Percentiles rank a stretch among this genome's conserved stretches.
Evolutionary conservation across 805 yeast genomes (phyloP).

Genomic region (Starmerella tilneyi): DNA sequence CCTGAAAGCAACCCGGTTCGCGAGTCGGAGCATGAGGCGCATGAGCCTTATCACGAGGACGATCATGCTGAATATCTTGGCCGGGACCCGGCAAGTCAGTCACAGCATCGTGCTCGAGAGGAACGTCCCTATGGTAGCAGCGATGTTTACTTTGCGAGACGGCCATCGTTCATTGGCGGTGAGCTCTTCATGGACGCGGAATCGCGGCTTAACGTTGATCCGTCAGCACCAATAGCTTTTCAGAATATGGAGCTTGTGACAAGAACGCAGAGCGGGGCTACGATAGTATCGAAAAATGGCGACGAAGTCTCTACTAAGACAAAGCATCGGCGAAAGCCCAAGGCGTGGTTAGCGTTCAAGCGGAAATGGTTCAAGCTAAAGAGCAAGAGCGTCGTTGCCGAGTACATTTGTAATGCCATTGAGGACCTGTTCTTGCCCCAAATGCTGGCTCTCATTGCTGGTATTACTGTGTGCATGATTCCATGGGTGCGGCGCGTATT

Average conservation of each 20-base stretch:
- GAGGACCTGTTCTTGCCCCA: constrained; percentile 46
- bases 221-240: constrained; percentile 3
- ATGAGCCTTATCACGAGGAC: constrained; percentile 6
- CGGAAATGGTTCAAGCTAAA: constrained; percentile 19
- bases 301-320: too few relatives aligned
- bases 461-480: constrained; percentile 65
- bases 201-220: constrained; percentile 2
- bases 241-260: constrained; percentile 4
- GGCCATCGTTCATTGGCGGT: not conserved
- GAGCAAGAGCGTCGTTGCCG: constrained; percentile 12
- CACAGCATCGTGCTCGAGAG: constrained; percentile 1
- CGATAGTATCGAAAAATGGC: too few relatives aligned
- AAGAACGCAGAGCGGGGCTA: not conserved
- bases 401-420: constrained; percentile 37
- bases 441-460: constrained; percentile 55
- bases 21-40: constrained; percentile 3
- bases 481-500: constrained; percentile 76
- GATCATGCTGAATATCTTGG: constrained; percentile 1
- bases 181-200: constrained; percentile 7
- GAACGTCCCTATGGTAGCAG: constrained; percentile 19
- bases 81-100: not conserved
- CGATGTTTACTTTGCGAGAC: constrained; percentile 14
- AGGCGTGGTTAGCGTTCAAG: constrained; percentile 24
- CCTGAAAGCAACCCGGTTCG: not conserved
- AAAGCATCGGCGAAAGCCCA: not conserved